Evolutionary conservation across 805 yeast species (phyloP).

Genomic region (Candida loeiensis): DNA sequence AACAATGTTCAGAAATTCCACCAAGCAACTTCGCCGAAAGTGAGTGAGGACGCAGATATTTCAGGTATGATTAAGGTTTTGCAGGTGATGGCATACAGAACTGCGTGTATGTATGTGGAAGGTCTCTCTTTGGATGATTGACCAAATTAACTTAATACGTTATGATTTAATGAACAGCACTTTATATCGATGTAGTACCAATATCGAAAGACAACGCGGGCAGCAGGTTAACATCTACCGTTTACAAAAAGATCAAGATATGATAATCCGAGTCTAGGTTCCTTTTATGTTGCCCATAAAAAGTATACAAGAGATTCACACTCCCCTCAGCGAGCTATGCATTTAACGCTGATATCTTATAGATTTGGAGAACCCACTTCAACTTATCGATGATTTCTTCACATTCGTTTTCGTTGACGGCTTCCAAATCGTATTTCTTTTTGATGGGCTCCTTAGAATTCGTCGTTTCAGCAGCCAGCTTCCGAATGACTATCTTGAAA

Average conservation of each 20-base stretch:
- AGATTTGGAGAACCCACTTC: constrained; percentile 52
- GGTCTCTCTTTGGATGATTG: constrained; percentile 33
- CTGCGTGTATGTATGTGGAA: constrained; percentile 35
- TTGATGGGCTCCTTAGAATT: constrained; percentile 52
- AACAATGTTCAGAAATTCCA: neutral
- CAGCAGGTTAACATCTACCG: no score
- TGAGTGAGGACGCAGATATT: neutral
- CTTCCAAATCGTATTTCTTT: constrained; percentile 82
- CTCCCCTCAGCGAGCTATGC: no score
- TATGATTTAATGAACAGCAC: constrained; percentile 2
- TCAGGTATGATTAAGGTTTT: constrained; percentile 16
- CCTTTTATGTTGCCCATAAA: no score
- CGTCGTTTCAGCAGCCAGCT: constrained; percentile 23
- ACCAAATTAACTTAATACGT: neutral
- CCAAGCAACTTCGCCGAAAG: neutral
- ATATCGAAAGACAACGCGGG: no score
- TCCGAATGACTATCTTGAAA: constrained; percentile 70
- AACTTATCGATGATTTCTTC: constrained; percentile 75
- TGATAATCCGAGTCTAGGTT: no score
- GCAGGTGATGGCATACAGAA: constrained; percentile 35
- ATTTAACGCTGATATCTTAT: constrained; percentile 21
- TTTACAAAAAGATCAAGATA: no score
- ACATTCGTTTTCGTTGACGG: constrained; percentile 56
- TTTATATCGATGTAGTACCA: no score
- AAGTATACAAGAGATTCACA: no score